Base-by-base conservation (phyloP, 2,329 filamentous ascomycete genomes). In the Myriangium duriaei region DNA sequence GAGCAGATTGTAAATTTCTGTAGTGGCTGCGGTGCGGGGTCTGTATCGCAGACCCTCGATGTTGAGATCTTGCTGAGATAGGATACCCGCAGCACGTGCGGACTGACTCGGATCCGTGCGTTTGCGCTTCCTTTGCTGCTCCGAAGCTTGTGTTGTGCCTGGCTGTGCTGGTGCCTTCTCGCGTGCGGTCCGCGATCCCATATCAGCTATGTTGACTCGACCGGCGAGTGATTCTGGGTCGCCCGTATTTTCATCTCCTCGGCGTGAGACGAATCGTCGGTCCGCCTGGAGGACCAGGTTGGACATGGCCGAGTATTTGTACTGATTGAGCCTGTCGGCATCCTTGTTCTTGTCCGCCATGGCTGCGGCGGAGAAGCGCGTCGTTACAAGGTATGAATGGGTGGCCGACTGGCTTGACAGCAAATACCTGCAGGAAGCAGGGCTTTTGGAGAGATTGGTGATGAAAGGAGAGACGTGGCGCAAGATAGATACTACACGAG, bases 221-320 rank as follows among this genome's bases (percentile, higher is more conserved):
- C 91, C 91, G 41, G 91, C 92, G 42, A 98, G 76, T 41, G 92
- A 98, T 66, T 98, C 91, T 36, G 91, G 92, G 59, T 98, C 91
- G 52, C 91, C 91, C 36, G 88, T 96, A 47, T 85, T 79, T 67
- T 98, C 92, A 63, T 98, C 88, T 51, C 79, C 86, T 53, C 86
- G 79, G 59, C 91, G 79, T 47, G 85, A 85, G 52, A 93, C 81
- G 59, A 98, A 96, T 53, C 91, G 81, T 66, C 87, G 81, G 69
- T 98, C 91, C 68, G 86, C 87, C 82, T 98, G 91, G 76, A 98
- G 84, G 59, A 98, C 91, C 85, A 98, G 81, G 77, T 98, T 98
- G 68, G 91, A 98, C 91, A 98, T 96, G 33, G 53, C 55, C 42
- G 49, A 49, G 50, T 59, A 59, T 47, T 59, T 59, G 52, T 59